Base-by-base conservation (phyloP, 1,139 yeast genomes). In the Pichia sp. region DNA sequence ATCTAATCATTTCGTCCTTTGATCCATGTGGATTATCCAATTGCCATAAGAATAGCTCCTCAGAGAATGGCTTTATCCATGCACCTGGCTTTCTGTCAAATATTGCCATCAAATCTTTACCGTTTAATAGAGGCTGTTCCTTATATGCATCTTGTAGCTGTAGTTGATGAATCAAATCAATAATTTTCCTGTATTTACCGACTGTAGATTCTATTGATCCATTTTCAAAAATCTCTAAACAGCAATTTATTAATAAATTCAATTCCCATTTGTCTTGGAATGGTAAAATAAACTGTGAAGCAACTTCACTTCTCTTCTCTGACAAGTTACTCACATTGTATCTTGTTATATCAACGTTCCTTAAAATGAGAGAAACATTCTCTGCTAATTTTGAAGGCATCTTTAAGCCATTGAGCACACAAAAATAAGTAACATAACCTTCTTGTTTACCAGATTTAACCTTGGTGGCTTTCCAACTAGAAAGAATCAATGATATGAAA, bases 71-170 rank as follows among this genome's bases (percentile, higher is more conserved):
- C 8, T 76, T 68, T 70, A 86, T 68, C 95, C 96, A 86, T 4
- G 89, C 88, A 0, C 97, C 97, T 0, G 91, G 86, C 55, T 80
- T 82, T 43, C 65, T 67, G 14, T 68, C 62, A 19, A 82, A 62
- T 14, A 67, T 62, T 37, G 68, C 63, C 38, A 72, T 64, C 37
- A 86, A 60, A 25, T 74, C 71, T 50, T 79, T 84, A 18, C 96
- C 96, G 56, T 84, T 84, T 14, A 82, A 58, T 21, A 80, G 51
- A 3, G 82, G 77, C 48, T 71, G 77, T 39, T 77, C 50, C 3
- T 53, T 55, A 50, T 72, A 68, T 0, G 68, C 74, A 8, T 71
- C 58, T 5, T 54, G 53, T 42, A 83, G 59, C 0, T 64, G 57
- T 31, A 59, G 55, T 1, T 52, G 49, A 0, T 52, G 44, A 17